A percentile compares a stretch with the other conserved stretches of the same genome.
Conservation (phyloP, 2,329 filamentous ascomycete species). For the Coniochaeta pulveracea region DNA sequence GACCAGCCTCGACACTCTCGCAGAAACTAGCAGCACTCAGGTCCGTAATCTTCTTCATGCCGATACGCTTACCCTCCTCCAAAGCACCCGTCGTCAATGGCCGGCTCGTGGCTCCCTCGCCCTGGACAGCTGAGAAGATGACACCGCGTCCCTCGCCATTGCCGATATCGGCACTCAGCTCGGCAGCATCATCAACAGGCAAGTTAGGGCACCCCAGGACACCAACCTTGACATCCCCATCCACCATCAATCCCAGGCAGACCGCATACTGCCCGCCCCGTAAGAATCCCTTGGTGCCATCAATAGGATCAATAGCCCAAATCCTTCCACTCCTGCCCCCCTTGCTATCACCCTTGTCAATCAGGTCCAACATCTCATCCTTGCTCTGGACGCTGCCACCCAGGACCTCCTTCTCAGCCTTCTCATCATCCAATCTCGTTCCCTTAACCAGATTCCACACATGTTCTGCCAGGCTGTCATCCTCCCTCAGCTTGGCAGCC, state of each 20-base stretch:
- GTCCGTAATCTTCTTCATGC: slow-evolving; percentile 67
- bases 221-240: slow-evolving; percentile 87
- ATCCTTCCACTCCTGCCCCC: slow-evolving; percentile 69
- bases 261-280: slow-evolving; percentile 95
- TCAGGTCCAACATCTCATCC: slow-evolving; percentile 56
- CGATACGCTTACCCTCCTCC: slow-evolving; percentile 49
- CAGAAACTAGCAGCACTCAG: slow-evolving; percentile 82
- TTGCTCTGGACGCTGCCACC: slow-evolving; percentile 54
- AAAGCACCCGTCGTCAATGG: slow-evolving; percentile 51
- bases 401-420: slow-evolving; percentile 54
- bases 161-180: slow-evolving; percentile 61
- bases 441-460: slow-evolving; percentile 73
- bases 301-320: slow-evolving; percentile 95
- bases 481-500: slow-evolving; percentile 63
- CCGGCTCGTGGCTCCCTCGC: slow-evolving; percentile 70
- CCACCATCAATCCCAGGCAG: slow-evolving; percentile 81
- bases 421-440: slow-evolving; percentile 55
- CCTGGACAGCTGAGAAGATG: slow-evolving; percentile 73
- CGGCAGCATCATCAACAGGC: slow-evolving; percentile 68
- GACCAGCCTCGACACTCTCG: slow-evolving; percentile 88
- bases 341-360: slow-evolving; percentile 57
- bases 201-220: slow-evolving; percentile 94
- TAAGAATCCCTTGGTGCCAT: slow-evolving; percentile 95
- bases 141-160: slow-evolving; percentile 67
- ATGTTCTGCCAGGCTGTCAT: slow-evolving; percentile 56